Evolutionary conservation across 2,329 filamentous ascomycete species (phyloP), one percentile per base, ranked within the genome.

Genomic region (Venturia carpophila): DNA sequence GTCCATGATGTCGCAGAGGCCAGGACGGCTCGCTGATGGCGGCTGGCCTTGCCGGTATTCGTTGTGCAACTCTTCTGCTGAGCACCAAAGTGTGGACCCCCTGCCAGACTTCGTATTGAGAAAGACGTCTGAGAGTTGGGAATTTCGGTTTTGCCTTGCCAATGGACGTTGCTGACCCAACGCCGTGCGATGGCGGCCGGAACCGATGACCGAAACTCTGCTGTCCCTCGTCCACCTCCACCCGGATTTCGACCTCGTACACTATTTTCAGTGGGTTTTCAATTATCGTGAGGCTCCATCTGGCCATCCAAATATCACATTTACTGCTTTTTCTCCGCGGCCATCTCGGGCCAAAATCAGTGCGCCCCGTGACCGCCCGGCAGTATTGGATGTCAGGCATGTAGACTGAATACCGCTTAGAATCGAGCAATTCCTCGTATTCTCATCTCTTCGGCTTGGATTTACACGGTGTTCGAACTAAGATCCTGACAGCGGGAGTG

Each of bases 281-380:
- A 56, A 37, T 19, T 37, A 56, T 37, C 52, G 15, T 56, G 30
- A 56, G 52, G 52, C 52, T 56, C 52, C 27, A 56, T n/a, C 49
- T 11, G 19, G 49, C 10, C 45, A 34, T 34, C 13, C 24, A 55
- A 55, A 55, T 52, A 52, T 21, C 15, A 3, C 27, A 19, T 9
- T 37, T 9, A 56, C 27, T n/a, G 15, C 7, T 37, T 13, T 37
- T 27, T 1, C 52, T 37, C 52, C 52, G 34, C 52, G 11, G 30
- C 19, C 17, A 9, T 37, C 19, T 55, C 30, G 27, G 52, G 6
- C 1, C 15, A 6, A 30, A 55, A 1, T 3, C 21, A 21, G 45
- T 7, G n/a, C n/a, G 45, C 10, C 45, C 5, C 45, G 45, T 21
- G 45, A 47, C 19, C 45, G 3, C 24, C 21, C 19, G 17, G 49